phyloP scores from a whole-genome alignment of 768 basidiomycete genomes.

The Neoboletus brunneissimus region DNA sequence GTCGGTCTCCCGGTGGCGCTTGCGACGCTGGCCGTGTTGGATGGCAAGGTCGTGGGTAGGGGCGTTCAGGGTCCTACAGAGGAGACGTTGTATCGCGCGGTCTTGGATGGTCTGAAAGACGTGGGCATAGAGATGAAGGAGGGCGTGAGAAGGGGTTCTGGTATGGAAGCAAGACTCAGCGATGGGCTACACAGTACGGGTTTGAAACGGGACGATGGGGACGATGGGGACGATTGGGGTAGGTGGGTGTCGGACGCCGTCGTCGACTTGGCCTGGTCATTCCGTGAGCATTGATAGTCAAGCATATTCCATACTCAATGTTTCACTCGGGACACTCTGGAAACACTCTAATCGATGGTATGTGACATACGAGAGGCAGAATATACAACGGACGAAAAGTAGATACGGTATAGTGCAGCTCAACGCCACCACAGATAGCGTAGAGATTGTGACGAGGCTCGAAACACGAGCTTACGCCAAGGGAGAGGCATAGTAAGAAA shows the following conservation, averaged over 20 bases:
- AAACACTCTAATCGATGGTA: background rate
- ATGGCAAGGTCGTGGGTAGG: slow-evolving; percentile 49
- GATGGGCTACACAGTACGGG: slow-evolving; percentile 19
- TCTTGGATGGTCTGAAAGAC: slow-evolving; percentile 59
- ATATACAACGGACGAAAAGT: background rate
- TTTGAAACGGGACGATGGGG: background rate
- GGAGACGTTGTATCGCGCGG: slow-evolving; percentile 54
- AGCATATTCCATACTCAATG: no score
- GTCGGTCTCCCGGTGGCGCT: slow-evolving; percentile 88
- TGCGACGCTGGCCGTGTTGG: slow-evolving; percentile 68
- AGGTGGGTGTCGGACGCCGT: background rate
- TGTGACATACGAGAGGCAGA: background rate
- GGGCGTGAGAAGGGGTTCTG: slow-evolving; percentile 38
- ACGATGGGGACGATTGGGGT: background rate
- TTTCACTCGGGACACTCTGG: background rate
- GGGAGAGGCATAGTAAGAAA: background rate
- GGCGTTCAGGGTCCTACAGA: slow-evolving; percentile 73
- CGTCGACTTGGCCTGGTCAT: background rate
- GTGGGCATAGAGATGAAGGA: slow-evolving; percentile 43
- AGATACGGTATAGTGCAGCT: slow-evolving; percentile 14
- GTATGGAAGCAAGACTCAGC: slow-evolving; percentile 42
- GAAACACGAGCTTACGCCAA: background rate
- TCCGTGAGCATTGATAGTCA: background rate
- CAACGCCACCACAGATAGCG: slow-evolving; percentile 13
- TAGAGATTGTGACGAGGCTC: background rate